These are phyloP conservation scores for Forsythia viridissima DNA, from an alignment of 257 asterid species.

Conservation along the genomic window DNA sequence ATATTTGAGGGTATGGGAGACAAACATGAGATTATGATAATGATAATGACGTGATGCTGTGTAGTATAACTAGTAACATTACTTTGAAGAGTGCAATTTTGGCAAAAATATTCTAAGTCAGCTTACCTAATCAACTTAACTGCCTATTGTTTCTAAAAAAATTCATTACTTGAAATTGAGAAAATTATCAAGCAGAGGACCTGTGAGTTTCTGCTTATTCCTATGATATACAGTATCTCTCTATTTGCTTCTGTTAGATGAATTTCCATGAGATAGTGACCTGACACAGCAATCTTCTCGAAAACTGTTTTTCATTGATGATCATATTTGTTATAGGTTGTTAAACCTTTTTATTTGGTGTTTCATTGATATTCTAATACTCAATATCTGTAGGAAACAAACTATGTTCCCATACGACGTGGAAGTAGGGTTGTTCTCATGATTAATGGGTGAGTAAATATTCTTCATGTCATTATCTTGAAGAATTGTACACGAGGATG, in stretches of 20 bases:
- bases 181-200: slow-evolving; percentile 11
- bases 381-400: slow-evolving; percentile 73
- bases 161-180: not conserved
- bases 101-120: not conserved
- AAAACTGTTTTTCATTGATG: not conserved
- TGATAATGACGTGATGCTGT: not conserved
- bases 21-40: not conserved
- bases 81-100: slow-evolving; percentile 4
- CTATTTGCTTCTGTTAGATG: not conserved
- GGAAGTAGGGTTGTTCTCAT: slow-evolving; percentile 89
- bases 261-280: not conserved
- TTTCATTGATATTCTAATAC: slow-evolving; percentile 18
- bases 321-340: slow-evolving; percentile 3
- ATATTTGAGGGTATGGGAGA: not conserved
- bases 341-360: not conserved
- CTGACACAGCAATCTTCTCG: not conserved
- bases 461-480: slow-evolving; percentile 8
- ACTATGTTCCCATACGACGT: slow-evolving; percentile 86
- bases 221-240: not conserved
- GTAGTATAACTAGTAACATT: not conserved
- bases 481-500: not conserved
- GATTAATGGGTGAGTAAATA: slow-evolving; percentile 81
- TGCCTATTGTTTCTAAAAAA: not conserved
- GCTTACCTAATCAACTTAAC: not conserved
- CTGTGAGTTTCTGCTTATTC: not conserved